Evolutionary conservation across 257 asterid species (phyloP).

Genomic region (Asclepias syriaca): DNA sequence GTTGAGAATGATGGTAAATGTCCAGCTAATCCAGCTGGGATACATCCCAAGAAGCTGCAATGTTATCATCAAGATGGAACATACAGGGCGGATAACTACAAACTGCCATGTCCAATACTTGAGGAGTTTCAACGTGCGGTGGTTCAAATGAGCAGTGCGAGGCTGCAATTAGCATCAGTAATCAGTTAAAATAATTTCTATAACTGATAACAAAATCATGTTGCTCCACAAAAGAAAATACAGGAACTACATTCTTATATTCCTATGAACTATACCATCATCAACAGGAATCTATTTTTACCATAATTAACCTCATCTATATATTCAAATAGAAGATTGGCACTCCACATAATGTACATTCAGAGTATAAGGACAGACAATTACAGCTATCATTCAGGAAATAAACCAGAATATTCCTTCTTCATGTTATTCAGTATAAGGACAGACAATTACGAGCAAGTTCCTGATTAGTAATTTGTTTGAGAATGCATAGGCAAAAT

Average conservation of each 20-base stretch:
- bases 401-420: neutral
- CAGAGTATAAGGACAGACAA: neutral
- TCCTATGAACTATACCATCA: neutral
- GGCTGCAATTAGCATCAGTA: conserved; percentile 50
- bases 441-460: too few species aligned
- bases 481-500: neutral
- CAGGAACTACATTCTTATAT: neutral
- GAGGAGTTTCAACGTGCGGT: conserved; percentile 52
- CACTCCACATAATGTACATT: neutral
- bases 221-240: neutral
- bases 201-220: neutral
- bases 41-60: conserved; percentile 63
- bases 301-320: neutral
- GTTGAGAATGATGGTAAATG: conserved; percentile 61
- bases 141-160: conserved; percentile 56
- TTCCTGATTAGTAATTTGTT: neutral
- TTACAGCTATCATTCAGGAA: neutral
- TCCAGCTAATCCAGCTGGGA: conserved; percentile 87
- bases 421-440: neutral
- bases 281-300: neutral
- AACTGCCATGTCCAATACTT: conserved; percentile 93
- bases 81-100: conserved; percentile 73
- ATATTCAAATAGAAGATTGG: neutral
- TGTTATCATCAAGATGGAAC: conserved; percentile 64
- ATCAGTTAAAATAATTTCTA: conserved; percentile 9